Percentiles rank a stretch among this genome's conserved stretches.
phyloP scores from a whole-genome alignment of 1,139 yeast species.

The Geotrichum klebahnii region DNA sequence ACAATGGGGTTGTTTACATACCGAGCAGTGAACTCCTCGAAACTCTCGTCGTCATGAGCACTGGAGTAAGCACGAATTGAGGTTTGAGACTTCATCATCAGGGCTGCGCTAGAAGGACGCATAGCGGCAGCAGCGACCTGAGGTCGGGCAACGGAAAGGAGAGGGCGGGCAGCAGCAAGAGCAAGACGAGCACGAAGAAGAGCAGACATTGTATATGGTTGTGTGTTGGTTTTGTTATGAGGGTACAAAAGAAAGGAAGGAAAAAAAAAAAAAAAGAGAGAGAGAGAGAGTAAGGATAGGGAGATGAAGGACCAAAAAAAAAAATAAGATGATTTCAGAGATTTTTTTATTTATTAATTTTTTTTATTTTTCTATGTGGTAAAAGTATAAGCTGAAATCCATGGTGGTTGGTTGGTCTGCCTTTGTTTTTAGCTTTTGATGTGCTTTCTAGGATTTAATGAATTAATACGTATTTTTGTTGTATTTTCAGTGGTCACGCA shows the following conservation, averaged over 20 bases:
- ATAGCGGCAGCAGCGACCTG: conserved; percentile 27
- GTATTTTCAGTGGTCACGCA: no score
- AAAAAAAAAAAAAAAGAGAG: no score
- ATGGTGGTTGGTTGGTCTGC: no score
- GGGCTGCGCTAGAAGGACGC: conserved; percentile 37
- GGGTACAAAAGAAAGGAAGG: not conserved
- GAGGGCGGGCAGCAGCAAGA: conserved; percentile 24
- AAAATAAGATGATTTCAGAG: no score
- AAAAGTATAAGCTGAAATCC: no score
- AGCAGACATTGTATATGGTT: conserved; percentile 21
- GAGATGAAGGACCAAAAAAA: no score
- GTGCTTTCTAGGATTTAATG: no score
- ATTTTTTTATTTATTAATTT: no score
- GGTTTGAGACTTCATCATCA: conserved; percentile 14
- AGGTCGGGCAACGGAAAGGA: conserved; percentile 25
- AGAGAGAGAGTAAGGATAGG: no score
- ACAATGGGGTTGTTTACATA: conserved; percentile 22
- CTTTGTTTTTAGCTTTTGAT: no score
- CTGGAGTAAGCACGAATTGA: conserved; percentile 59
- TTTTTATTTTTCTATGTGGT: no score
- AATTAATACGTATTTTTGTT: no score
- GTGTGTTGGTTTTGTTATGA: not conserved
- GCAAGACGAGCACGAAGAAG: conserved; percentile 23
- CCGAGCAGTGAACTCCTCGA: conserved; percentile 83
- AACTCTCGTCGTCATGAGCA: conserved; percentile 74